Conservation (phyloP, 129 eudicot genomes). For the Smallanthus sonchifolius region DNA sequence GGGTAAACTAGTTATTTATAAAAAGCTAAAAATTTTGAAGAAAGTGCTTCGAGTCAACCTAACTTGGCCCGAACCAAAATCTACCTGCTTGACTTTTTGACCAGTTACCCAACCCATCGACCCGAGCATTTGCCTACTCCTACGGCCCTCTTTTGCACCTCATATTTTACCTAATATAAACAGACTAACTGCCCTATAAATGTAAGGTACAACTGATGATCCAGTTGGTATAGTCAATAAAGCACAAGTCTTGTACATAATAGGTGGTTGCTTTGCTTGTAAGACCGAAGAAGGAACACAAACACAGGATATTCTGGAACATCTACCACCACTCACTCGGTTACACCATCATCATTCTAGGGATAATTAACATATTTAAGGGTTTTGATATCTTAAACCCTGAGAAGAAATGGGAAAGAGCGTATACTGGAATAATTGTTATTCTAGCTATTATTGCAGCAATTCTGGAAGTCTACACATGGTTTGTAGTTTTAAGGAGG, state of each 20-base stretch:
- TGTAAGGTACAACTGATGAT: slow-evolving; percentile 12
- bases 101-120: background rate
- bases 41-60: background rate
- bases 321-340: slow-evolving; percentile 76
- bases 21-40: background rate
- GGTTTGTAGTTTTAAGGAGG: slow-evolving; percentile 57
- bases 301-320: slow-evolving; percentile 76
- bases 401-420: slow-evolving; percentile 58
- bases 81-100: background rate
- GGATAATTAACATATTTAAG: slow-evolving; percentile 68
- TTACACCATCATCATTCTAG: slow-evolving; percentile 54
- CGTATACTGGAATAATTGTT: slow-evolving; percentile 52
- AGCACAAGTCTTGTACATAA: background rate
- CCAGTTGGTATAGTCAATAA: background rate
- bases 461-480: slow-evolving; percentile 50
- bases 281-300: slow-evolving; percentile 87
- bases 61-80: background rate
- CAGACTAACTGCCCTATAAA: slow-evolving; percentile 14
- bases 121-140: background rate
- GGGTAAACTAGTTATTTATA: background rate
- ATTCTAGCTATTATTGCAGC: slow-evolving; percentile 50
- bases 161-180: slow-evolving; percentile 16
- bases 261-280: slow-evolving; percentile 75
- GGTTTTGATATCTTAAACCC: slow-evolving; percentile 73
- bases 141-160: slow-evolving; percentile 3